Evolutionary conservation across 2,329 filamentous ascomycete species (phyloP), one percentile per base, ranked within the genome.

Genomic region (Penicillium palitans): DNA sequence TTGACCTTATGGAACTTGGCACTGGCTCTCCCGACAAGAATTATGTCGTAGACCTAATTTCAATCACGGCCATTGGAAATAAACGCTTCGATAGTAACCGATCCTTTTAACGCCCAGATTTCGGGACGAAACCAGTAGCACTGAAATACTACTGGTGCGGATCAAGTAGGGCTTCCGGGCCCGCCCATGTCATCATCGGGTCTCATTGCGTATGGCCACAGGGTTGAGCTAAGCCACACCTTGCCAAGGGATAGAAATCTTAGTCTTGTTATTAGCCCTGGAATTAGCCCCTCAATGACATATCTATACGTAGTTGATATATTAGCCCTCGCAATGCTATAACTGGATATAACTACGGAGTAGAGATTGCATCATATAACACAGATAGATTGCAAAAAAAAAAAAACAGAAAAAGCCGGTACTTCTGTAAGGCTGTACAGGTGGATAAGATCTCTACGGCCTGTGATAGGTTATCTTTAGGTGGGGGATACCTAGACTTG

Each of bases 181-280:
- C 39, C n/a, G 12, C 13, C 17, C 17, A 53, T 53, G 51, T 47
- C 51, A 53, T 52, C 50, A 46, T 53, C 41, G 51, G 40, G 41
- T 21, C 25, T 39, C 37, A 35, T 39, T 56, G 54, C 55, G 41
- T 25, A 25, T 40, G 27, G 55, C 29, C 19, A 24, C 29, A 44
- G 19, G 35, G 39, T 35, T 10, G 35, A 19, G 33, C 41, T 46
- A 57, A 57, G 55, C 55, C 55, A 57, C 55, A 54, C 24, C 37
- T n/a, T 52, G 27, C 52, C 45, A 56, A 54, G 42, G 29, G 25
- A 55, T 33, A 17, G 25, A 21, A 29, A 27, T 37, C 27, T 33
- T 31, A 8, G 35, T 6, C 33, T 40, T 25, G 10, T 3, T 21
- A 21, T 33, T 24, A 21, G 29, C 27, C 35, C 35, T 21, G 21